Conservation (phyloP, 345 rosid species). For the Eucalyptus curtisii region DNA sequence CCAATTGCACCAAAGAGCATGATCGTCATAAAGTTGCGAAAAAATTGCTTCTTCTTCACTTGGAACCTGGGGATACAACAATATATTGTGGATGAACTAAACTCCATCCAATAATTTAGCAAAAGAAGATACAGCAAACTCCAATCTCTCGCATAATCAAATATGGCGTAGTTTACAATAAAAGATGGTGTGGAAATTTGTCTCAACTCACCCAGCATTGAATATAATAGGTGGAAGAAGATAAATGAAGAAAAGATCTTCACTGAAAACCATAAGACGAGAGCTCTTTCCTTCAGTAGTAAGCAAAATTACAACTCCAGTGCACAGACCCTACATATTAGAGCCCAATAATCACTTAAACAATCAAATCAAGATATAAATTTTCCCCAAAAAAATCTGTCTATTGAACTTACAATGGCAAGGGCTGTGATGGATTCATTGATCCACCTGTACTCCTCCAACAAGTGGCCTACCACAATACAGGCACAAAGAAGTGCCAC, state of each 20-base stretch:
- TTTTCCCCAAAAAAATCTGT: background rate
- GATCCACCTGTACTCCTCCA: slow-evolving; percentile 30
- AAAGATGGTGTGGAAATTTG: background rate
- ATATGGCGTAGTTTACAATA: background rate
- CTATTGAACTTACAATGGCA: slow-evolving; percentile 14
- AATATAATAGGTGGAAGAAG: slow-evolving; percentile 43
- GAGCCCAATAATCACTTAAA: background rate
- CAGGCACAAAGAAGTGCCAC: slow-evolving; percentile 33
- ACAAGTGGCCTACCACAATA: slow-evolving; percentile 25
- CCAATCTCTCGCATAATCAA: background rate
- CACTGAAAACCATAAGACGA: slow-evolving; percentile 29
- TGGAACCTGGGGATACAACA: slow-evolving; percentile 15
- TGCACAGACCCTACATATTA: slow-evolving; percentile 20
- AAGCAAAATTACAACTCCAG: slow-evolving; percentile 23
- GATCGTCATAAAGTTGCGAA: slow-evolving; percentile 35
- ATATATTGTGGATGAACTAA: background rate
- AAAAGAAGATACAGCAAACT: background rate
- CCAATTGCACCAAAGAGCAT: slow-evolving; percentile 36
- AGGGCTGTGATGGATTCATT: slow-evolving; percentile 41
- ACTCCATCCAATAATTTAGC: background rate
- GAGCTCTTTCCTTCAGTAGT: slow-evolving; percentile 29
- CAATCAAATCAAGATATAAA: background rate
- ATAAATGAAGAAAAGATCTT: slow-evolving; percentile 37
- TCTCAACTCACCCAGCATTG: slow-evolving; percentile 26
- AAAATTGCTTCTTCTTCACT: slow-evolving; percentile 44